A percentile compares a stretch with the other conserved stretches of the same genome.
These are phyloP conservation scores for Paspalum notatum DNA, from an alignment of 176 grass and related monocot species.

Conservation along the genomic window DNA sequence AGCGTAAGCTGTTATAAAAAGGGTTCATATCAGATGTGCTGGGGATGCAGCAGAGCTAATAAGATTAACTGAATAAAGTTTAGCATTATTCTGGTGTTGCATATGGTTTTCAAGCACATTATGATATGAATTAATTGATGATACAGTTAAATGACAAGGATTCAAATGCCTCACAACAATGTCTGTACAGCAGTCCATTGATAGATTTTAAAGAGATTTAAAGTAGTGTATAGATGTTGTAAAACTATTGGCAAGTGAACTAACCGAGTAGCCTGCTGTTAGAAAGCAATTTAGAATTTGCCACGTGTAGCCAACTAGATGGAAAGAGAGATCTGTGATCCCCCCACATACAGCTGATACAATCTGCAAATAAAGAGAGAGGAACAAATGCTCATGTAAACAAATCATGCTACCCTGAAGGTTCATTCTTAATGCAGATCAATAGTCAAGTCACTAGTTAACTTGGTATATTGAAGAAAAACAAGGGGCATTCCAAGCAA, in stretches of 20 bases:
- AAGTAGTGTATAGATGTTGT: neutral
- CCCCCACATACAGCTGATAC: slow-evolving; percentile 76
- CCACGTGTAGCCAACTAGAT: slow-evolving; percentile 77
- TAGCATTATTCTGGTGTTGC: neutral
- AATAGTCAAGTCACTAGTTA: neutral
- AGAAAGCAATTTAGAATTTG: slow-evolving; percentile 89
- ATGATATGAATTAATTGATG: slow-evolving; percentile 1
- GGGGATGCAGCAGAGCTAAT: neutral
- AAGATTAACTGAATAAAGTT: neutral
- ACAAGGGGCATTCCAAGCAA: neutral
- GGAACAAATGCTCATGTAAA: neutral
- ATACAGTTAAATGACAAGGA: neutral
- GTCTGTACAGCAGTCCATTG: neutral
- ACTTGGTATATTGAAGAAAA: slow-evolving; percentile 12
- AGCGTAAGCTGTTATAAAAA: slow-evolving; percentile 60
- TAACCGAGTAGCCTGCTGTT: slow-evolving; percentile 83
- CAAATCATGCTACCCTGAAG: neutral
- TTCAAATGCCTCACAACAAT: slow-evolving; percentile 19
- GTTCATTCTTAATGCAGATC: neutral
- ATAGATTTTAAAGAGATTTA: neutral
- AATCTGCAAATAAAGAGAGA: slow-evolving; percentile 50
- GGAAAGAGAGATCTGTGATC: slow-evolving; percentile 76
- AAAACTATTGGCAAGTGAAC: slow-evolving; percentile 8
- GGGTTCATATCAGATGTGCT: neutral
- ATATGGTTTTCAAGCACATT: neutral